Evolutionary conservation across 805 yeast species (phyloP).

Genomic region (Hanseniaspora lindneri): DNA sequence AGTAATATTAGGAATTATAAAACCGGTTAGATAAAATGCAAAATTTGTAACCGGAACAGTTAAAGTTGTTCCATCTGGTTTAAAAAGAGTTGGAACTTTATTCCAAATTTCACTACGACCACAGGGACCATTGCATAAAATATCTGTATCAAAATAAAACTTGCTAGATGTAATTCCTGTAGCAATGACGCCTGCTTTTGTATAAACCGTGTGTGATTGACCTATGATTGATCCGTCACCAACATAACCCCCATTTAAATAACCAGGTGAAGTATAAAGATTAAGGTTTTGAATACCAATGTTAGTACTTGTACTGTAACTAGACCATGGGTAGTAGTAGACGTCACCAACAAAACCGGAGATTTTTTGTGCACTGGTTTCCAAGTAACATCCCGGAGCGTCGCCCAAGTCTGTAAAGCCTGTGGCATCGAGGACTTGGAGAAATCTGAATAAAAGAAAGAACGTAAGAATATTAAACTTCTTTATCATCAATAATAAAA

Average conservation of each 20-base stretch:
- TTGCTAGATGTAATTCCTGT: background rate
- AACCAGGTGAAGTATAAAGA: background rate
- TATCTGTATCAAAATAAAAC: background rate
- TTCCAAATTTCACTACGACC: background rate
- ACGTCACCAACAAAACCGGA: background rate
- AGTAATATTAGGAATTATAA: background rate
- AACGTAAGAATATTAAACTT: no score
- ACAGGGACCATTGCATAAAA: background rate
- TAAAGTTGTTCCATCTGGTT: background rate
- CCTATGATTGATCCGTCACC: background rate
- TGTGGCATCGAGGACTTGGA: no score
- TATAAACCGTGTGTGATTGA: background rate
- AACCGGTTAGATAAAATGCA: conserved; percentile 8
- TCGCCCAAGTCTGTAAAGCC: background rate
- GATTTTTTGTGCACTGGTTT: background rate
- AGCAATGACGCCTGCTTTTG: background rate
- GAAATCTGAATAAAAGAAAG: no score
- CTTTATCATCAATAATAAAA: no score
- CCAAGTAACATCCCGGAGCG: background rate
- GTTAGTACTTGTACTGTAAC: background rate
- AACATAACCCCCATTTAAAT: conserved; percentile 6
- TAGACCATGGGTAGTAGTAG: conserved; percentile 4
- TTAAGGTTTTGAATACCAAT: background rate
- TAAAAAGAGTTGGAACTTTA: background rate
- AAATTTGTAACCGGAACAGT: background rate